These are phyloP conservation scores for Heterobasidion irregulare DNA, from an alignment of 1,284 basidiomycete genomes.

Conservation along the genomic window DNA sequence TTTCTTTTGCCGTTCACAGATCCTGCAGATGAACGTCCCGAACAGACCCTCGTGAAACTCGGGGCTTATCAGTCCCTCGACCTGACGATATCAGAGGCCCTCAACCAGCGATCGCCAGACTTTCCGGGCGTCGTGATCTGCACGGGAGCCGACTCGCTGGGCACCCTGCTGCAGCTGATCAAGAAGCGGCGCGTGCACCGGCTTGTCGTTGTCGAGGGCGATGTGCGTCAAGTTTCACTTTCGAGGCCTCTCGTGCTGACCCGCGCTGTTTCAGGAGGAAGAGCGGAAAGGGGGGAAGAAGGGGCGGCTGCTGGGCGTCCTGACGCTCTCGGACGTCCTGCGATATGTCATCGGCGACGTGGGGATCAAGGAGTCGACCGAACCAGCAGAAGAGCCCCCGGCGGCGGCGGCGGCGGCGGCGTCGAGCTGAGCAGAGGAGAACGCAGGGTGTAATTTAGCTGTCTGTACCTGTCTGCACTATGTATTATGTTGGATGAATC, in stretches of 20 bases:
- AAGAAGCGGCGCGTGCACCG: slow-evolving; percentile 92
- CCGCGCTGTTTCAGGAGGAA: slow-evolving; percentile 48
- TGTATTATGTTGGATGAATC: neutral
- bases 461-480: neutral
- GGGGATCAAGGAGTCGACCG: slow-evolving; percentile 24
- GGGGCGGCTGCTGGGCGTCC: slow-evolving; percentile 81
- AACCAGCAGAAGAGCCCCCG: slow-evolving; percentile 9
- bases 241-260: slow-evolving; percentile 1
- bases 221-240: slow-evolving; percentile 33
- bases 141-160: slow-evolving; percentile 89
- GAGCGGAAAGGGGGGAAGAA: slow-evolving; percentile 71
- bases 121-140: slow-evolving; percentile 97
- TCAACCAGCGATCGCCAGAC: slow-evolving; percentile 86
- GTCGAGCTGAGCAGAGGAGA: neutral
- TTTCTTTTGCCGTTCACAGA: slow-evolving; percentile 4
- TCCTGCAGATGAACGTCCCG: slow-evolving; percentile 1
- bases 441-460: neutral
- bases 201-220: slow-evolving; percentile 85
- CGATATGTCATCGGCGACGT: slow-evolving; percentile 75
- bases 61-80: slow-evolving; percentile 94
- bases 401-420: neutral
- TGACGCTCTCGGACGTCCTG: slow-evolving; percentile 88
- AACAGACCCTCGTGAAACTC: slow-evolving; percentile 88
- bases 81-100: slow-evolving; percentile 89
- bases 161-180: slow-evolving; percentile 86